Evolutionary conservation across 2,329 filamentous ascomycete species (phyloP).

Genomic region (Phialophora chinensis): DNA sequence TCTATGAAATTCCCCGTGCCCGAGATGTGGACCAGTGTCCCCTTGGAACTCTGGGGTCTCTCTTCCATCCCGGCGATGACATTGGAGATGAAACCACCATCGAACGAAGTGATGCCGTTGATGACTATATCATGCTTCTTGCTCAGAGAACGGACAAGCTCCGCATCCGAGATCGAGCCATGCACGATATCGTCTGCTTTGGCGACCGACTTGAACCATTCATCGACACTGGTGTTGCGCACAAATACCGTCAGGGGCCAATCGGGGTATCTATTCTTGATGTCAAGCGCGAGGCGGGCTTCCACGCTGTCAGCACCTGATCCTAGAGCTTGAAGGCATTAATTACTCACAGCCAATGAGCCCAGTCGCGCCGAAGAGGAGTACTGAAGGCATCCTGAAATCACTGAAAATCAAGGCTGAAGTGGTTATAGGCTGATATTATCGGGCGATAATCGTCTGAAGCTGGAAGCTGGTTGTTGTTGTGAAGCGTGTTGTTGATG

Average conservation of each 20-base stretch:
- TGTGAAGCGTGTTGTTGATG: background rate
- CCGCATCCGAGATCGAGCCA: conserved; percentile 25
- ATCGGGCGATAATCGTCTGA: background rate
- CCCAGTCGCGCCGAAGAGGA: conserved; percentile 27
- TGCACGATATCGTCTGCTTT: conserved; percentile 29
- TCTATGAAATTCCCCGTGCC: conserved; percentile 33
- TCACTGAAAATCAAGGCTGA: background rate
- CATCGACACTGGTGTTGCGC: conserved; percentile 23
- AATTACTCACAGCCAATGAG: conserved; percentile 28
- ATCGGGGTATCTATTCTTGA: conserved; percentile 23
- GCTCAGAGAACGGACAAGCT: conserved; percentile 27
- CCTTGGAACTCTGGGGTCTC: conserved; percentile 18
- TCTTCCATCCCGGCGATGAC: conserved; percentile 32
- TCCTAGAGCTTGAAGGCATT: background rate
- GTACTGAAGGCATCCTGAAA: conserved; percentile 27
- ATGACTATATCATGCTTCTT: conserved; percentile 32
- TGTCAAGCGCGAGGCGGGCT: conserved; percentile 21
- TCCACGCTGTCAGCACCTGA: conserved; percentile 5
- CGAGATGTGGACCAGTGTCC: conserved; percentile 29
- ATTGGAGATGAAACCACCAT: conserved; percentile 22
- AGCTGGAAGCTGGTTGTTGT: background rate
- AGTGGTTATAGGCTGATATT: background rate
- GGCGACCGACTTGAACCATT: conserved; percentile 22
- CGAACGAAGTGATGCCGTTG: conserved; percentile 30
- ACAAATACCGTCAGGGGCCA: conserved; percentile 27